These are phyloP conservation scores for Aspergillus pseudoterreus DNA, from an alignment of 2,329 filamentous ascomycete species.

Conservation along the genomic window DNA sequence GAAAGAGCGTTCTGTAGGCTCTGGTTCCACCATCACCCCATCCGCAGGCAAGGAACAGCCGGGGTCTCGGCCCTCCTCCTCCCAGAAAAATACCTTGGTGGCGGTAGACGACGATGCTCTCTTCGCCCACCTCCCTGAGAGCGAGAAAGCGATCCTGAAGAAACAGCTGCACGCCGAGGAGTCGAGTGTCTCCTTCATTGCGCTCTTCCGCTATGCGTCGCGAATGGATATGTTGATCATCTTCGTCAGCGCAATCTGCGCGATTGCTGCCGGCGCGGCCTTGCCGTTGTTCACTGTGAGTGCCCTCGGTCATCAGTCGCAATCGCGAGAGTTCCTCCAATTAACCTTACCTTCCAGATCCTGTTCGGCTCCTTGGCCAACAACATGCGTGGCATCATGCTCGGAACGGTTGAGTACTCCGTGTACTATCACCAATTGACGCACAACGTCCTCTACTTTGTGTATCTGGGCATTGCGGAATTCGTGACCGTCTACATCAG, in stretches of 20 bases:
- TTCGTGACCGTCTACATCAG: constrained; percentile 74
- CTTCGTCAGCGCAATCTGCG: constrained; percentile 56
- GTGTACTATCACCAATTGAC: constrained; percentile 60
- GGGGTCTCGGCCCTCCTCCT: constrained; percentile 9
- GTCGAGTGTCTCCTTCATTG: constrained; percentile 60
- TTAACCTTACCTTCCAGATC: constrained; percentile 32
- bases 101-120: constrained; percentile 47
- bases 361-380: constrained; percentile 74
- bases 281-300: constrained; percentile 72
- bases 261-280: constrained; percentile 70
- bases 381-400: constrained; percentile 65
- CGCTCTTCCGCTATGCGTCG: constrained; percentile 68
- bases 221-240: constrained; percentile 63
- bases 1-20: constrained; percentile 15
- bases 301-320: constrained; percentile 7
- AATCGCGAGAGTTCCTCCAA: neutral
- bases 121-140: constrained; percentile 59
- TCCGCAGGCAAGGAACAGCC: constrained; percentile 15
- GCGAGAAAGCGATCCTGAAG: constrained; percentile 65
- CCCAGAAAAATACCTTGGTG: constrained; percentile 3
- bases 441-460: constrained; percentile 71
- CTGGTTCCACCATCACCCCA: constrained; percentile 20
- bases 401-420: constrained; percentile 44
- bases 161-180: constrained; percentile 64
- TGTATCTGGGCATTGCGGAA: constrained; percentile 79